Evolutionary conservation across 352 stramenopile genomes (phyloP), one percentile per base, ranked within the genome.

Genomic region (Poterioochromonas sp.): DNA sequence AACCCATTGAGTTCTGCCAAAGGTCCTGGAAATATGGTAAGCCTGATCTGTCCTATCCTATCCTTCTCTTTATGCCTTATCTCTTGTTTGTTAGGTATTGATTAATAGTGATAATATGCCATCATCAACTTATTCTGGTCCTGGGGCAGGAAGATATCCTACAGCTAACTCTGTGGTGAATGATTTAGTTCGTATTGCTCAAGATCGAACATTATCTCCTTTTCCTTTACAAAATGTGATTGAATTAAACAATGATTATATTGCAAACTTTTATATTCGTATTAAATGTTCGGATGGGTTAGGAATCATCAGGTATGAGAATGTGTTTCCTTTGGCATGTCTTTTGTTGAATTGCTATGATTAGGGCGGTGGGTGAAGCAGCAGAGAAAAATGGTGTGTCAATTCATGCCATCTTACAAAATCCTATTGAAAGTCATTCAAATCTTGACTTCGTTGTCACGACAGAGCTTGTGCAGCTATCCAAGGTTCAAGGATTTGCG

Each of bases 381-480:
- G 95, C 92, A 51, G 94, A 97, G 84, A 87, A 96, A 78, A 87
- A 93, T 81, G 89, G 90, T 69, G 93, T 98, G 51, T 97, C 91
- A 41, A 98, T 98, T 84, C 94, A 97, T 87, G 96, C 93, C 73
- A 96, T 98, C 82, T 63, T 76, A 62, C 93, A 97, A 83, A 94
- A 96, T 80, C 93, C 93, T 8, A 95, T 96, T 69, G 86, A 89
- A 26, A 93, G 96, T 84, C 88, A 86, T 53, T 85, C 90, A 78
- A 94, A 96, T 82, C 90, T 96, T 64, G 88, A 95, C 79, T 97
- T 97, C 83, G 94, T 97, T 18, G 90, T 98, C 64, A 96, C 94
- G 43, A 98, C 93, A 0, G 93, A 98, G 80, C 89, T 91, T 73
- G 90, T 93, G 58, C 82, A 88, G 58, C 80, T 95, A 76, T 92